Conservation (phyloP, 768 basidiomycete species). For the Dictyophora rubrovolvata region DNA sequence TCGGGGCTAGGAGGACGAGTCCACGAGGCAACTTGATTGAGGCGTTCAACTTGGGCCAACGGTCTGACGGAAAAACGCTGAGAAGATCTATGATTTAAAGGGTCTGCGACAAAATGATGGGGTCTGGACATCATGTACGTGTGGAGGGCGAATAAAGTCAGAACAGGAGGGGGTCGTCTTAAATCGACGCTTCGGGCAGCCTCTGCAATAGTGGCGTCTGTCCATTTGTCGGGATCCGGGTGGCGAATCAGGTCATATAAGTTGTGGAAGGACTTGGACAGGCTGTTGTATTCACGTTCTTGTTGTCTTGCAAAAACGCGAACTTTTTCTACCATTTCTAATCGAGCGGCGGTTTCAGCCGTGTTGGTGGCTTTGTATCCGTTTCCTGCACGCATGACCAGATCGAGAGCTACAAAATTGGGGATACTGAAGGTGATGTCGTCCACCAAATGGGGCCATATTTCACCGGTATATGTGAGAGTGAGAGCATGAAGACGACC, state of each 20-base stretch:
- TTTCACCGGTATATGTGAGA: constrained; percentile 35
- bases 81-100: constrained; percentile 32
- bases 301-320: constrained; percentile 37
- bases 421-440: constrained; percentile 59
- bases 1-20: constrained; percentile 28
- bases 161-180: constrained; percentile 23
- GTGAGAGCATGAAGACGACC: constrained; percentile 14
- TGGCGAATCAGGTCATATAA: constrained; percentile 39
- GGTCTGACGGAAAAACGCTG: constrained; percentile 61
- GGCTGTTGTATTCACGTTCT: constrained; percentile 23
- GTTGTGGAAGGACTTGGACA: constrained; percentile 18
- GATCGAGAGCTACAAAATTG: constrained; percentile 35
- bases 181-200: constrained; percentile 36
- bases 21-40: constrained; percentile 41
- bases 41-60: constrained; percentile 37
- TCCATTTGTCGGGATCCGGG: constrained; percentile 41
- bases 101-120: constrained; percentile 42
- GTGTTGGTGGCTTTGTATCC: constrained; percentile 19
- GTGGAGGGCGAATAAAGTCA: constrained; percentile 46
- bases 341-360: constrained; percentile 45
- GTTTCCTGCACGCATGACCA: constrained; percentile 39
- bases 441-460: constrained; percentile 35
- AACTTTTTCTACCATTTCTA: constrained; percentile 52
- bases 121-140: constrained; percentile 50
- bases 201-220: constrained; percentile 40